These are phyloP conservation scores for Neurospora discreta DNA, from an alignment of 495 filamentous ascomycete genomes.

Conservation along the genomic window DNA sequence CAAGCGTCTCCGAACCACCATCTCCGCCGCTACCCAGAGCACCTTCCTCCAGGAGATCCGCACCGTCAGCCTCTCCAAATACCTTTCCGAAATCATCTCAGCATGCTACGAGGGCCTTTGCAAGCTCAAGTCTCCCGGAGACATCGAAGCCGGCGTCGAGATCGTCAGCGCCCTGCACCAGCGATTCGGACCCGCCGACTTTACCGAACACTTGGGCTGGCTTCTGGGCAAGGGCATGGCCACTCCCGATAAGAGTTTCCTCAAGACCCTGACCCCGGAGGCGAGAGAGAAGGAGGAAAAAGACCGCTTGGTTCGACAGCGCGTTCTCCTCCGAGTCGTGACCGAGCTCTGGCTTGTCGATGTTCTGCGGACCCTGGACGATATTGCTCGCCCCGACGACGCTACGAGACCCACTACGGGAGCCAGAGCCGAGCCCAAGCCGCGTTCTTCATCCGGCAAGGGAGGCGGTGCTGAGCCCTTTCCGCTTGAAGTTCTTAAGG, in stretches of 20 bases:
- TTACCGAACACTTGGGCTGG: conserved; percentile 88
- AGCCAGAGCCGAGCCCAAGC: conserved; percentile 44
- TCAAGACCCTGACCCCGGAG: conserved; percentile 72
- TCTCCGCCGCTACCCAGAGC: conserved; percentile 61
- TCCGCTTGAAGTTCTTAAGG: conserved; percentile 91
- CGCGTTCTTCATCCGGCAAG: conserved; percentile 35
- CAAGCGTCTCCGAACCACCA: conserved; percentile 84
- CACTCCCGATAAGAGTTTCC: conserved; percentile 75
- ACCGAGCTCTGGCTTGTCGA: conserved; percentile 96
- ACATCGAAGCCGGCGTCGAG: conserved; percentile 86
- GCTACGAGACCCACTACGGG: conserved; percentile 45
- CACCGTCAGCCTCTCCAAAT: conserved; percentile 89
- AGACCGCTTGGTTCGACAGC: conserved; percentile 76
- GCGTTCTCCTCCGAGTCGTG: conserved; percentile 75
- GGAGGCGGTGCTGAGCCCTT: conserved; percentile 69
- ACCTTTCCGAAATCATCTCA: conserved; percentile 96
- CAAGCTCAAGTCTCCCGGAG: conserved; percentile 78
- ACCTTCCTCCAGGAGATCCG: conserved; percentile 88
- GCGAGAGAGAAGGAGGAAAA: conserved; percentile 91
- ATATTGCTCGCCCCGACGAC: conserved; percentile 79
- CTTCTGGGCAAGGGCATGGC: conserved; percentile 82
- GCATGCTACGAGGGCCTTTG: conserved; percentile 93
- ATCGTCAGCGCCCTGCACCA: conserved; percentile 92
- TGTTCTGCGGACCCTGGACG: conserved; percentile 76
- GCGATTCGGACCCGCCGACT: conserved; percentile 83